Evolutionary conservation across 192 early-diverging fungal species (phyloP), one percentile per base, ranked within the genome.

Genomic region (Gorgonomyces haynaldii): DNA sequence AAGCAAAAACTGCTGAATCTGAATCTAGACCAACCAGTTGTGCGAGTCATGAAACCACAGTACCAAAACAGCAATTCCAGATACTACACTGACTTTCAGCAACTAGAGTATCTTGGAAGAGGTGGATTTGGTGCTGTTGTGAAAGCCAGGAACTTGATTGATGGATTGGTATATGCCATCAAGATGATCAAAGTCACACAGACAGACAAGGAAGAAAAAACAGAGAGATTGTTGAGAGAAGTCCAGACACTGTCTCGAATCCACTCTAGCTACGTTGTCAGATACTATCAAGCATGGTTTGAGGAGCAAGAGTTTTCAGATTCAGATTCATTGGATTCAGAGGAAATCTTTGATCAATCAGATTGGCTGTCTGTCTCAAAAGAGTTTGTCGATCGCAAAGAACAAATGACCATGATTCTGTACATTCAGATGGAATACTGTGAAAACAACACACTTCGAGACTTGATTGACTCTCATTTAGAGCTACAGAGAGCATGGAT

Each of bases 361-460:
- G 46, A 45, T 32, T 42, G 39, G 43, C 43, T 37, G 6, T 29
- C 22, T n/a, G 19, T 27, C n/a, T 19, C 2, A n/a, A 44, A 31
- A 19, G 3, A 26, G 26, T 22, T 15, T 43, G 4, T 43, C 42
- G 2, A 25, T 43, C 21, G 28, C 25, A 15, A 22, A 28, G 8
- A 23, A 20, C 12, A 43, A 28, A 43, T 2, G 15, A 43, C 5
- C 5, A 12, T 31, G 38, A 36, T 68, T 1, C 45, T 96, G 23
- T 90, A 94, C 50, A 97, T 97, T 42, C 93, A 97, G 60, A 97
- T 97, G 93, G 91, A 97, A 65, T 97, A 95, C 58, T 96, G 93
- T 58, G 93, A 96, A 57, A 80, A 89, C 43, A 88, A 88, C 50
- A 93, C 93, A 0, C 63, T 96, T 2, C 71, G 70, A 51, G 86